Evolutionary conservation across 768 basidiomycete species (phyloP).

Genomic region (Rhodocollybia butyracea): DNA sequence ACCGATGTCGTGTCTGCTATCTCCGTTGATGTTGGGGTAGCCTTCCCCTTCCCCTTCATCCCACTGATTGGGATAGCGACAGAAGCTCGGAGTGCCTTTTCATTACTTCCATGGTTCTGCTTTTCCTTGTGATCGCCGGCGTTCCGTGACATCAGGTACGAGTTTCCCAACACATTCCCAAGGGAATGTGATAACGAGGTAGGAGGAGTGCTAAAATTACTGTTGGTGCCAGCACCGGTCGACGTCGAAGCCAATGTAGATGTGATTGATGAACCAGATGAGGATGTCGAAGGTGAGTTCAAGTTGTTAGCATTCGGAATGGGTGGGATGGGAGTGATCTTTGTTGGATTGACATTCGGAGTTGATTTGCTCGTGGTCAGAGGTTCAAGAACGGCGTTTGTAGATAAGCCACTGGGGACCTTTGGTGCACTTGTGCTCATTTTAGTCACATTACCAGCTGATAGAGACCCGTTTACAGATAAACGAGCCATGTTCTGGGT

Average conservation of each 20-base stretch:
- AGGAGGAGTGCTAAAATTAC: slow-evolving; percentile 52
- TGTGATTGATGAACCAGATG: slow-evolving; percentile 51
- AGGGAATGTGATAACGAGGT: slow-evolving; percentile 51
- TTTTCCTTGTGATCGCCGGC: slow-evolving; percentile 1
- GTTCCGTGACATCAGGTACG: slow-evolving; percentile 28
- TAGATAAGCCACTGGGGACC: slow-evolving; percentile 34
- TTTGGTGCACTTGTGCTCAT: slow-evolving; percentile 40
- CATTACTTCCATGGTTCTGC: background rate
- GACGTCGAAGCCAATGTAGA: slow-evolving; percentile 32
- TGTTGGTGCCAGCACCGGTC: slow-evolving; percentile 33
- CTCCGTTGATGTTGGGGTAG: background rate
- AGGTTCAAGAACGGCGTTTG: slow-evolving; percentile 10
- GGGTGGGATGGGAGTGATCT: slow-evolving; percentile 17
- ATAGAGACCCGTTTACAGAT: slow-evolving; percentile 4
- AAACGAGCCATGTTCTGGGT: slow-evolving; percentile 1
- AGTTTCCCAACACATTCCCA: slow-evolving; percentile 30
- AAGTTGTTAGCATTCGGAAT: slow-evolving; percentile 8
- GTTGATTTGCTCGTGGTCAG: slow-evolving; percentile 7
- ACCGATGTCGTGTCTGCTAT: background rate
- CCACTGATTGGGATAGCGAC: slow-evolving; percentile 27
- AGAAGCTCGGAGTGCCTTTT: background rate
- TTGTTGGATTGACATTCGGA: slow-evolving; percentile 11
- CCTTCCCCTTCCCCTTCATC: slow-evolving; percentile 34
- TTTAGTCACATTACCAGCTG: slow-evolving; percentile 26
- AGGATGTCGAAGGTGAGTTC: slow-evolving; percentile 42